Conservation (phyloP, 306 rosid species). For the Dalbergia oliveri region DNA sequence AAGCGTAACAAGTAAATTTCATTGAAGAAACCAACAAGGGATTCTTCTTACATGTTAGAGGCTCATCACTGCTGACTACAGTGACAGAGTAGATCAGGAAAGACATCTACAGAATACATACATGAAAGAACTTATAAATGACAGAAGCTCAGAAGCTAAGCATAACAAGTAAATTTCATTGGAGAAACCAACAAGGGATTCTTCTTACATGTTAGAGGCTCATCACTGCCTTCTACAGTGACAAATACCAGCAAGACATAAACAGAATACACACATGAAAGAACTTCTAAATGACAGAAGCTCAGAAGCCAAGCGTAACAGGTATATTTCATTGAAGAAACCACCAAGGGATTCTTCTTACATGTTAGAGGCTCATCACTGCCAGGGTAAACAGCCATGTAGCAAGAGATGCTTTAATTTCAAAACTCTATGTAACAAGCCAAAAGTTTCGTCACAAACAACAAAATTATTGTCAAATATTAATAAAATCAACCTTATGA, state of each 20-base stretch:
- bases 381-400: conserved; percentile 7
- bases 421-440: neutral
- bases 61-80: conserved; percentile 74
- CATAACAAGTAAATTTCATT: conserved; percentile 62
- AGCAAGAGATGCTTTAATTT: neutral
- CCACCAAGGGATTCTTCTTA: conserved; percentile 47
- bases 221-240: conserved; percentile 38
- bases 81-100: no score
- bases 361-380: conserved; percentile 62
- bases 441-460: neutral
- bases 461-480: neutral
- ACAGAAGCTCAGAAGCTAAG: conserved; percentile 72
- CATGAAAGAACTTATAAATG: neutral
- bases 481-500: neutral
- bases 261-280: neutral
- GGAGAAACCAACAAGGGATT: conserved; percentile 40
- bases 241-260: neutral
- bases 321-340: conserved; percentile 54
- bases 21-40: conserved; percentile 44
- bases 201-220: conserved; percentile 64
- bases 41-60: conserved; percentile 54
- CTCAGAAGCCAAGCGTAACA: conserved; percentile 82
- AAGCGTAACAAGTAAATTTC: conserved; percentile 68
- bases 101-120: neutral
- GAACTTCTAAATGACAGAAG: conserved; percentile 7